Evolutionary conservation across 1,139 yeast genomes (phyloP).

Genomic region (Pichia sp.): DNA sequence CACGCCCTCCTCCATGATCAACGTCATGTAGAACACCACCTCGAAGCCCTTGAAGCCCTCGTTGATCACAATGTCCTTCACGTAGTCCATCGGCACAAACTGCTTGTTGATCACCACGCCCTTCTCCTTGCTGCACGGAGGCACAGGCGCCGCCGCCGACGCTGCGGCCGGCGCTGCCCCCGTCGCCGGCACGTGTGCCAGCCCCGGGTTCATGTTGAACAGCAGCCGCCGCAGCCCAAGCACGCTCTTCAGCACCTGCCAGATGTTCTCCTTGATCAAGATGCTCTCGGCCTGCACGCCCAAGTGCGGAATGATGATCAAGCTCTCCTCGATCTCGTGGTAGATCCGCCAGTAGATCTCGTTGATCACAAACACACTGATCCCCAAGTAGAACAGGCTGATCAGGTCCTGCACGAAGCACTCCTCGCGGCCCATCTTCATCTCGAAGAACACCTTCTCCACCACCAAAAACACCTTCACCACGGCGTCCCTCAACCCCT

Average conservation of each 20-base stretch:
- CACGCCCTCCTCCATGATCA: slow-evolving; percentile 25
- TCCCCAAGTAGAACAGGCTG: slow-evolving; percentile 10
- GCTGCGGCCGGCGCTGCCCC: background rate
- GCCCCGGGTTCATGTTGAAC: background rate
- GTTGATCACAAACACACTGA: slow-evolving; percentile 18
- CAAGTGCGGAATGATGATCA: slow-evolving; percentile 26
- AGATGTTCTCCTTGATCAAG: slow-evolving; percentile 11
- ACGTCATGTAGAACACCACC: slow-evolving; percentile 53
- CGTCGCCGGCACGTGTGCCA: background rate
- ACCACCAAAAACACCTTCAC: background rate
- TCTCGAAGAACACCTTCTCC: background rate
- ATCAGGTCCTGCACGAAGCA: background rate
- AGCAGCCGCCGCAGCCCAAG: slow-evolving; percentile 1
- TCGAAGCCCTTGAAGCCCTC: slow-evolving; percentile 64
- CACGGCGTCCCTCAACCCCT: background rate
- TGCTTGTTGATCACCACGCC: slow-evolving; percentile 19
- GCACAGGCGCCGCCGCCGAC: too few species aligned
- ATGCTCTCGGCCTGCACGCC: slow-evolving; percentile 29
- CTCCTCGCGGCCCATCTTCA: background rate
- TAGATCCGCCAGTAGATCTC: slow-evolving; percentile 20
- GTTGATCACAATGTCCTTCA: slow-evolving; percentile 59
- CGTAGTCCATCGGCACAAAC: slow-evolving; percentile 50
- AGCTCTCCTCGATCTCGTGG: slow-evolving; percentile 25
- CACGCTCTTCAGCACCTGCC: slow-evolving; percentile 6
- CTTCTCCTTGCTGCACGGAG: background rate